These are phyloP conservation scores for Gnetum montanum DNA, from an alignment of 75 land plant genomes.

Conservation along the genomic window DNA sequence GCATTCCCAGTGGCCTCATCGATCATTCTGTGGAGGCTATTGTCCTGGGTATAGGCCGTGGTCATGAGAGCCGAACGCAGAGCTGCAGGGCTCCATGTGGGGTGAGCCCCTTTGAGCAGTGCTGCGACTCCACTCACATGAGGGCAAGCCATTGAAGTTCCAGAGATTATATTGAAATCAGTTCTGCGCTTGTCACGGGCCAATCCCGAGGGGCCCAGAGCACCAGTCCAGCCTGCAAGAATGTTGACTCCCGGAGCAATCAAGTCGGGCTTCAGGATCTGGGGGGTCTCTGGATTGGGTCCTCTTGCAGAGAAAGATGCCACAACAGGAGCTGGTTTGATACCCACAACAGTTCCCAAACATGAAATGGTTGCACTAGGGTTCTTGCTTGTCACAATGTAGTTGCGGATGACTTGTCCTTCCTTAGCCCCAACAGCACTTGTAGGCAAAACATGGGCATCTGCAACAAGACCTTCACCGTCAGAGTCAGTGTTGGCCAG, in stretches of 20 bases:
- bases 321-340: constrained; percentile 13
- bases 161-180: constrained; percentile 17
- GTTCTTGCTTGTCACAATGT: constrained; percentile 1
- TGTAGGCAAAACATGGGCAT: constrained; percentile 25
- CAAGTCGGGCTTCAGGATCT: constrained; percentile 13
- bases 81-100: constrained; percentile 80
- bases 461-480: constrained; percentile 27
- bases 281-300: constrained; percentile 1
- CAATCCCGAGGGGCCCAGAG: background rate
- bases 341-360: constrained; percentile 2
- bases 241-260: constrained; percentile 11
- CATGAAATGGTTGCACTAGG: constrained; percentile 14
- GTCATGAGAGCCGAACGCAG: constrained; percentile 88
- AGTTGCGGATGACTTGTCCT: constrained; percentile 7
- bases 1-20: constrained; percentile 71
- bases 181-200: background rate
- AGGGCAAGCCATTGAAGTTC: constrained; percentile 79
- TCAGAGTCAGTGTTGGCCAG: constrained; percentile 10
- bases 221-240: constrained; percentile 12
- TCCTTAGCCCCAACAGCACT: constrained; percentile 13
- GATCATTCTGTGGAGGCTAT: constrained; percentile 26
- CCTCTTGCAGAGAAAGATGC: constrained; percentile 25
- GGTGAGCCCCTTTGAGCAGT: constrained; percentile 66
- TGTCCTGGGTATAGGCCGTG: constrained; percentile 58
- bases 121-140: constrained; percentile 82